These are phyloP conservation scores for Naganishia cerealis DNA, from an alignment of 1,284 basidiomycete species.

Conservation along the genomic window DNA sequence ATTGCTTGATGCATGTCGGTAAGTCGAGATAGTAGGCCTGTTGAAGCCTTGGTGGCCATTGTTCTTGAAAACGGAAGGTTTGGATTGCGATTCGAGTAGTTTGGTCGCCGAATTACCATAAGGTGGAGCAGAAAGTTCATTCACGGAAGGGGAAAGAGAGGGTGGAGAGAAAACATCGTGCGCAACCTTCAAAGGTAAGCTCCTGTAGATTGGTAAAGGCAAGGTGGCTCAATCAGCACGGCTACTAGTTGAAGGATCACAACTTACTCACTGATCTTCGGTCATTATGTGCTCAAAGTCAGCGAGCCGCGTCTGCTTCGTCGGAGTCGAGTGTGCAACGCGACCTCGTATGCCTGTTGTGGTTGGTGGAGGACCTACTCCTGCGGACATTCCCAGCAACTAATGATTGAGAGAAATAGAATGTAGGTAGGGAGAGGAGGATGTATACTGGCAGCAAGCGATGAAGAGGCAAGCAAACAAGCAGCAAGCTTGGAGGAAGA, in stretches of 20 bases:
- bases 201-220: background rate
- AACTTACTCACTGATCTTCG: background rate
- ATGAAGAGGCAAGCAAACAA: slow-evolving; percentile 21
- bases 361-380: background rate
- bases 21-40: slow-evolving; percentile 18
- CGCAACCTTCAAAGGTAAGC: background rate
- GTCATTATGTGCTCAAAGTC: background rate
- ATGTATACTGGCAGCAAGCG: slow-evolving; percentile 7
- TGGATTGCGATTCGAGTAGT: slow-evolving; percentile 12
- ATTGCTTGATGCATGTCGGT: background rate
- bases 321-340: background rate
- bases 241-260: background rate
- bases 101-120: slow-evolving; percentile 21
- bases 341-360: background rate
- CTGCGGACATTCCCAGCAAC: background rate
- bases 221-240: background rate
- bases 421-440: background rate
- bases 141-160: background rate
- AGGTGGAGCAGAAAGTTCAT: background rate
- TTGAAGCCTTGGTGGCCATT: background rate
- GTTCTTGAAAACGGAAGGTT: background rate
- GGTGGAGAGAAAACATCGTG: background rate
- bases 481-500: slow-evolving; percentile 4
- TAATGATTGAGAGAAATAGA: background rate
- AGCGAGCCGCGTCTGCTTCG: background rate